Conservation (phyloP, 208 protist genomes). For the Acanthamoeba triangularis region DNA sequence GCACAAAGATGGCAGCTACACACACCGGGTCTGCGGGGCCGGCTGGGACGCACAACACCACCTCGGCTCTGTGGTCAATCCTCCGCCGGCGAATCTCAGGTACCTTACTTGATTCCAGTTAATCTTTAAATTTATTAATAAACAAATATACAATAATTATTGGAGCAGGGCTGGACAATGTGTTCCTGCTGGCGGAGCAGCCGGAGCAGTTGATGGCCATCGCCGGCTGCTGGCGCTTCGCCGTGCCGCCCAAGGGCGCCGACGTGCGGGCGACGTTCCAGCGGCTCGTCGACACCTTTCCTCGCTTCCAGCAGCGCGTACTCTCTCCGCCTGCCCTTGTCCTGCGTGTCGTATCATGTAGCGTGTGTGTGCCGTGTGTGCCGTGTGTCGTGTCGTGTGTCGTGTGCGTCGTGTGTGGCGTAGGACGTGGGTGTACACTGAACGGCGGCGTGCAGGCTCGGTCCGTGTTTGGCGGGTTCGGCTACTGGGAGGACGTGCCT, state of each 20-base stretch:
- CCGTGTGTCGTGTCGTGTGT: background rate
- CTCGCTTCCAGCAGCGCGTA: conserved; percentile 30
- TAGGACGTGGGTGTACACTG: no score
- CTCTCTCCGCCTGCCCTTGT: background rate
- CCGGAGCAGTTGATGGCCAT: conserved; percentile 33
- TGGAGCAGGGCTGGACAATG: background rate
- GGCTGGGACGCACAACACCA: no score
- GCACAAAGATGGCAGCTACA: no score
- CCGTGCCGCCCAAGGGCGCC: background rate
- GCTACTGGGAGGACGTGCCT: conserved; percentile 34
- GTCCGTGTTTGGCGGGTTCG: background rate
- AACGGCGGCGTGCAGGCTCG: no score
- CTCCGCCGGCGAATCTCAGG: no score
- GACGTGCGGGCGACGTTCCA: background rate
- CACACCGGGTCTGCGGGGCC: no score
- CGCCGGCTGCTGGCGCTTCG: conserved; percentile 28
- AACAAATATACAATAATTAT: no score
- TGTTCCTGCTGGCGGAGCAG: conserved; percentile 21
- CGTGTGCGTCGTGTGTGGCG: no score
- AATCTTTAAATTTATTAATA: background rate
- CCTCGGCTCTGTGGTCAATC: no score
- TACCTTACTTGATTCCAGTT: background rate
- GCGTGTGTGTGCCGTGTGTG: no score
- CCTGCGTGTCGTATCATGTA: no score
- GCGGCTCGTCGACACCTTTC: conserved; percentile 38